Base-by-base conservation (phyloP, 1,284 basidiomycete species). In the Trichosporon sp. region DNA sequence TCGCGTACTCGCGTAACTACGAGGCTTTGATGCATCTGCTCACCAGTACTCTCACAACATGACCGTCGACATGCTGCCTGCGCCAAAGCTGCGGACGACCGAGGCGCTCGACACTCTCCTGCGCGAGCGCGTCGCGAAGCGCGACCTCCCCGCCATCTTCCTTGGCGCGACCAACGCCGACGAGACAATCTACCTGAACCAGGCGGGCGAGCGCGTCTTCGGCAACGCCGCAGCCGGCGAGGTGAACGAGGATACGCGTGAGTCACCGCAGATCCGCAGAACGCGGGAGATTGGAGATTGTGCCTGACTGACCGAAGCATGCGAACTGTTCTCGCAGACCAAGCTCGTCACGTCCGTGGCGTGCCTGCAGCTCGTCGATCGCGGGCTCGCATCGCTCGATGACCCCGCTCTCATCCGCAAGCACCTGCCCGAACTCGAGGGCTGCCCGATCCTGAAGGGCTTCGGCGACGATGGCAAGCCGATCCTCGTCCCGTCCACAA, bases 271-370 rank as follows among this genome's bases (percentile, higher is more conserved):
- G n/a, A n/a, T n/a, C n/a, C n/a, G n/a, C n/a, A n/a, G n/a, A n/a
- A n/a, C n/a, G n/a, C n/a, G n/a, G n/a, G n/a, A n/a, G n/a, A n/a
- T n/a, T n/a, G n/a, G n/a, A n/a, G 16, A 31, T n/a, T 9, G 10
- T 7, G 33, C 19, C 23, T 27, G 34, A n/a, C 34, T 58, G 56
- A 58, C 49, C 1, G 23, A n/a, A 21, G 25, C 37, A 37, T 75
- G 75, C n/a, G 70, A 76, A 60, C 58, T 74, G 5, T 78, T 71
- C 64, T 76, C 74, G 10, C 70, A 70, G 65, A 71, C 72, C 21
- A 78, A 76, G 62, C 64, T 76, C 5, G 67, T 78, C 32, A 74
- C 73, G 1, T 66, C 66, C 14, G 70, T 76, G 37, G 64, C 73
- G 65, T n/a, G 16, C 23, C 64, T 73, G 9, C 74, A 74, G 56